Percentiles rank a stretch among this genome's conserved stretches.
Evolutionary conservation across 768 basidiomycete genomes (phyloP).

Genomic region (Glaciozyma antarctica): DNA sequence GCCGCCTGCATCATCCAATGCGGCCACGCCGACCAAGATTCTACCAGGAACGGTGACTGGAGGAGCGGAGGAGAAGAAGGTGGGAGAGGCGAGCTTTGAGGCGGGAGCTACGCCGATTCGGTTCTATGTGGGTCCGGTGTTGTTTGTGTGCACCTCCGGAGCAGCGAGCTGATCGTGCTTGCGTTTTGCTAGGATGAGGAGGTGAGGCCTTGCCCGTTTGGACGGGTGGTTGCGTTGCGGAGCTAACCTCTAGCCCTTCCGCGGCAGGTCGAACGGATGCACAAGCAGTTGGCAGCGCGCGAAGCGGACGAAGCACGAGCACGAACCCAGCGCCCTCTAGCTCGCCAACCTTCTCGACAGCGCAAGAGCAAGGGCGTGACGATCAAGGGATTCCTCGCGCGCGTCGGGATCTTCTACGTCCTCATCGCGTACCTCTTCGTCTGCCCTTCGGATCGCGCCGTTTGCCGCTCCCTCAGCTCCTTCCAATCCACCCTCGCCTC

Average conservation of each 20-base stretch:
- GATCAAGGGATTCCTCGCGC: constrained; percentile 17
- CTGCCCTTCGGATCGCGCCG: constrained; percentile 22
- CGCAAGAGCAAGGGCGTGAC: constrained; percentile 4
- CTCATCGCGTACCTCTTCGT: constrained; percentile 29
- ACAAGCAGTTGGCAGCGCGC: constrained; percentile 1
- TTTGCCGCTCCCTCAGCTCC: constrained; percentile 23
- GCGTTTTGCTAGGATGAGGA: neutral
- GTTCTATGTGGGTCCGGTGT: neutral
- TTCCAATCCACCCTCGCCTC: neutral
- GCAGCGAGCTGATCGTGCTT: neutral
- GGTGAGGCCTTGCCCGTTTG: neutral
- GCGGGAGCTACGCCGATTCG: neutral
- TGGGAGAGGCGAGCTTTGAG: neutral
- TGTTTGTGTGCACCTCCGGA: neutral
- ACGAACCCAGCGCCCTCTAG: neutral
- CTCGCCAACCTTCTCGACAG: neutral
- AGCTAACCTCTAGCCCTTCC: too few species aligned
- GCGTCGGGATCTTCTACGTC: constrained; percentile 27
- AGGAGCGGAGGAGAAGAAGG: neutral
- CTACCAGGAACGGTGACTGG: too few species aligned
- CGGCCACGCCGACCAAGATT: neutral
- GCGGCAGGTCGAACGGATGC: constrained; percentile 24
- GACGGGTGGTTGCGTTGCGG: too few species aligned
- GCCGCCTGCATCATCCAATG: neutral
- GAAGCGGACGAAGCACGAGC: neutral